Evolutionary conservation across 345 rosid genomes (phyloP).

Genomic region (Euphorbia peplus): DNA sequence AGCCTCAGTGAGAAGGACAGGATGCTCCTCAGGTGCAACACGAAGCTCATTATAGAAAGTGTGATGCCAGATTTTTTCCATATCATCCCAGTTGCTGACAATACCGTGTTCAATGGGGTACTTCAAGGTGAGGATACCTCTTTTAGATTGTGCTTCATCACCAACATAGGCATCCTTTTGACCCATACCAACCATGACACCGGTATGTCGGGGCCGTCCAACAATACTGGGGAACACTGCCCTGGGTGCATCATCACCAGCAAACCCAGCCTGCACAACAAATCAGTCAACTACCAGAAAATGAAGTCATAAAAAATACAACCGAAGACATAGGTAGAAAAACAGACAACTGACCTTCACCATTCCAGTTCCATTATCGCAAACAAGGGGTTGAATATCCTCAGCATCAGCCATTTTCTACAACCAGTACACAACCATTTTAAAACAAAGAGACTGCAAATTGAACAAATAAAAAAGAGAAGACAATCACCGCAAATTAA

Average conservation of each 20-base stretch:
- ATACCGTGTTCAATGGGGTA: conserved; percentile 55
- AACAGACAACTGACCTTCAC: conserved; percentile 12
- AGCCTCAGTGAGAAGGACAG: conserved; percentile 58
- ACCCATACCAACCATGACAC: conserved; percentile 51
- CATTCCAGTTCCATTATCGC: conserved; percentile 26
- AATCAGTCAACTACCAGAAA: background rate
- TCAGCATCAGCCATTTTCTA: conserved; percentile 16
- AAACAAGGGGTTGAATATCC: conserved; percentile 24
- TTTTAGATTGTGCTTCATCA: conserved; percentile 49
- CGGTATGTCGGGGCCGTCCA: conserved; percentile 48
- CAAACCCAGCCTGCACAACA: conserved; percentile 44
- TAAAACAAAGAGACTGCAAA: background rate
- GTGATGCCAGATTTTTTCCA: conserved; percentile 35
- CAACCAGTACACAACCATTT: conserved; percentile 5
- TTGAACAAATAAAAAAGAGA: background rate
- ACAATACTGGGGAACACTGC: conserved; percentile 62
- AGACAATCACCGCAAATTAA: background rate
- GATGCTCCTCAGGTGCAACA: conserved; percentile 60
- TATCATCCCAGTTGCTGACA: conserved; percentile 53
- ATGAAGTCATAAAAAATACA: background rate
- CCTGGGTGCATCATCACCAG: conserved; percentile 72
- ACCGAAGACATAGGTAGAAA: background rate
- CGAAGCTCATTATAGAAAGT: background rate
- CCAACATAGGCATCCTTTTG: conserved; percentile 27
- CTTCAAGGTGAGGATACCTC: conserved; percentile 47